Evolutionary conservation across 192 early-diverging fungal genomes (phyloP), one percentile per base, ranked within the genome.

Genomic region (Oehlia diaphana): DNA sequence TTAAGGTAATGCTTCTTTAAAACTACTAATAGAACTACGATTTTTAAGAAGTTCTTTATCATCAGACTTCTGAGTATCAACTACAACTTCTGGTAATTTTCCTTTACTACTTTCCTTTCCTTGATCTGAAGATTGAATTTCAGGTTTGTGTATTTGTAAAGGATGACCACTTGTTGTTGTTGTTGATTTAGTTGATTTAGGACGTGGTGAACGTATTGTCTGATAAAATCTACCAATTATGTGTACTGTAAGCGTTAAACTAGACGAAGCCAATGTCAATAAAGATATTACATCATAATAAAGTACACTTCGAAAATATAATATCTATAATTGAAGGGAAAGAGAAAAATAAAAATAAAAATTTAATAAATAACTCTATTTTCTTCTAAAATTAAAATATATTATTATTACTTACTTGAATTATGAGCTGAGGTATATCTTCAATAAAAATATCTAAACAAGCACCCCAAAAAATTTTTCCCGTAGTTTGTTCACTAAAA

Each of bases 391-490:
- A 16, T 42, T 19, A 68, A 19, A 35, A 4, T 28, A 9, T 6
- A 33, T 5, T 35, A 37, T n/a, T 44, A 26, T 44, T 47, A 23
- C 42, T 61, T 74, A 74, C 73, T 49, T 74, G 73, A 74, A 74
- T 33, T 9, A 28, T 26, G n/a, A 74, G 12, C 53, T 74, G 73
- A 35, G 73, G 73, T 50, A 74, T 49, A 74, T 74, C 73, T 61
- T 74, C 73, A 74, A 74, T 33, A 28, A 74, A 53, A n/a, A 74
- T 50, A 44, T 61, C 35, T 33, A 74, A 21, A 26, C n/a, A 50
- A 35, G 26, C 50, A 53, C 50, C 26, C 73, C 73, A 74, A 62
- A 74, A 74, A 58, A 74, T 62, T 10, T n/a, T 26, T 33, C 6
- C 26, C 19, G 19, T 9, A 16, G 58, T 47, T 5, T 49, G 16